Evolutionary conservation across 129 eudicot genomes (phyloP), one percentile per base, ranked within the genome.

Genomic region (Deinandra increscens): DNA sequence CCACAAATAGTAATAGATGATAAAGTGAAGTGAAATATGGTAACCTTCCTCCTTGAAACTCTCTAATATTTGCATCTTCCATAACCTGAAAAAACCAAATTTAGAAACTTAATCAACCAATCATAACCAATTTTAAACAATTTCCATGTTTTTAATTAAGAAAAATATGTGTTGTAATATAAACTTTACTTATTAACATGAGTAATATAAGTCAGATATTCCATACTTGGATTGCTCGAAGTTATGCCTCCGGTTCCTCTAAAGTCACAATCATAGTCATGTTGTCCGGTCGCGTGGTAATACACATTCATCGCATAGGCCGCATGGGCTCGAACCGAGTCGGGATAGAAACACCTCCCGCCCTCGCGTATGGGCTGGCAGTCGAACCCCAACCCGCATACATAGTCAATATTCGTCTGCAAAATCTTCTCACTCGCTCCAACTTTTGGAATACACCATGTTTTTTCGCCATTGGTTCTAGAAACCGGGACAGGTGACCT

Each of bases 371-470:
- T 84, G 1, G 91, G 80, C 18, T 77, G 69, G 65, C 92, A 89
- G 17, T 85, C 85, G 45, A 83, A 41, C 39, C 89, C 96, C 55
- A 81, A 18, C 13, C 91, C 88, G 29, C 91, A 88, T 29, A 81
- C 89, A 11, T 82, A 84, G 70, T 88, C 91, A 26, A 88, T 75
- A 51, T 85, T 88, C 49, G 44, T 55, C 53, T 83, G 89, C 66
- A 85, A 77, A 53, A 41, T 58, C 56, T 79, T 82, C 15, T 79
- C 83, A 20, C 22, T 51, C 0, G 88, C 88, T 55, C 79, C 84
- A n/a, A 44, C n/a, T 70, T 79, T 83, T 11, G 91, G 88, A 56
- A 88, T 42, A 75, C 91, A 88, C 91, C 91, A 88, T 29, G 69
- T 46, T 26, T 63, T 72, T 61, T 73, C 84, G 36, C 70, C 83